These are phyloP conservation scores for Chalciporus sphaerocephalus DNA, from an alignment of 768 basidiomycete genomes.

Conservation along the genomic window DNA sequence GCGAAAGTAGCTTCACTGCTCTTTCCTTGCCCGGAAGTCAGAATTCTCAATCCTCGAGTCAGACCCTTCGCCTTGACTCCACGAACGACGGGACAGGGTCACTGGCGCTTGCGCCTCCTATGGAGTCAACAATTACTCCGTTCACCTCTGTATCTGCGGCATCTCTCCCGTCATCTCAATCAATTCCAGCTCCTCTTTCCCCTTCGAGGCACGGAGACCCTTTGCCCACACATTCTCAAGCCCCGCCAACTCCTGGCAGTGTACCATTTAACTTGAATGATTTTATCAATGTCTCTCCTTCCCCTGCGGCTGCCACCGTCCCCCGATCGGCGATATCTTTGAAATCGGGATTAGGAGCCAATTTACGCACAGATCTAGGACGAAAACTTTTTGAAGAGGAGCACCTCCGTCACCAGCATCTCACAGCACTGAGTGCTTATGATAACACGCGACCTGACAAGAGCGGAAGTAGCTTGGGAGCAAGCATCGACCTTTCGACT, in stretches of 20 bases:
- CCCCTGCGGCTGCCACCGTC: slow-evolving; percentile 41
- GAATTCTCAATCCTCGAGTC: slow-evolving; percentile 18
- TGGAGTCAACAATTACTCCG: slow-evolving; percentile 32
- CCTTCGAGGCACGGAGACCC: slow-evolving; percentile 22
- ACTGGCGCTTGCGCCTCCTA: slow-evolving; percentile 24
- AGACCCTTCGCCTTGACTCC: slow-evolving; percentile 16
- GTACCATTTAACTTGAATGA: slow-evolving; percentile 62
- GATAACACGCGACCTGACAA: slow-evolving; percentile 28
- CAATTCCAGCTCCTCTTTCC: slow-evolving; percentile 24
- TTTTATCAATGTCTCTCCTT: slow-evolving; percentile 70
- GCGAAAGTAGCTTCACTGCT: slow-evolving; percentile 25
- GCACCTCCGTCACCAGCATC: slow-evolving; percentile 43
- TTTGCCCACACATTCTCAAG: slow-evolving; percentile 26
- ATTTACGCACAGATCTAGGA: slow-evolving; percentile 60
- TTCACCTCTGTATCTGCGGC: slow-evolving; percentile 30
- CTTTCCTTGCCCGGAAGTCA: slow-evolving; percentile 27
- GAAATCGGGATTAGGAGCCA: slow-evolving; percentile 40
- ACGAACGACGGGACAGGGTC: slow-evolving; percentile 12
- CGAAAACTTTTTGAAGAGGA: slow-evolving; percentile 70
- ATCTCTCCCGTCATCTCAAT: slow-evolving; percentile 21
- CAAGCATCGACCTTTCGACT: slow-evolving; percentile 30
- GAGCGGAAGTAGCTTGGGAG: slow-evolving; percentile 24
- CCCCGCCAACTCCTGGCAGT: slow-evolving; percentile 34
- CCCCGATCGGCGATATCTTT: slow-evolving; percentile 30
- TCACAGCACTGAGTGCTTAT: slow-evolving; percentile 11